Conservation (phyloP, 1,139 yeast species). For the Nematodospora anomalae region DNA sequence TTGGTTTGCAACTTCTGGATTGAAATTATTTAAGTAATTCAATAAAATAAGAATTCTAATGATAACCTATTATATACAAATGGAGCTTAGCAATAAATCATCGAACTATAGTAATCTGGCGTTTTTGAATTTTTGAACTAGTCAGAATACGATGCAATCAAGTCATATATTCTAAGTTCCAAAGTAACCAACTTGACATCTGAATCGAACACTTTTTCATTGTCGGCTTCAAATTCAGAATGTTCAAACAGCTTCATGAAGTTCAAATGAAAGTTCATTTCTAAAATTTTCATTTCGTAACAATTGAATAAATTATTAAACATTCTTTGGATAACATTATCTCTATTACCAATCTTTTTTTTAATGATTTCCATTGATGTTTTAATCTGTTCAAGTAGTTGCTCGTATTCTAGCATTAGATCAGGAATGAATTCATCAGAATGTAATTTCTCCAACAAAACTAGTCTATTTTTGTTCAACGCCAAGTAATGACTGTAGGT, state of each 20-base stretch:
- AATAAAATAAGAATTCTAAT: too few species aligned
- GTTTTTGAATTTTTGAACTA: too few species aligned
- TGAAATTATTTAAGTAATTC: slow-evolving; percentile 4
- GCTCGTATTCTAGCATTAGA: background rate
- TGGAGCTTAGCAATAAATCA: too few species aligned
- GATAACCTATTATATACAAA: too few species aligned
- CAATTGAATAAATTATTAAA: background rate
- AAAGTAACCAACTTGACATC: slow-evolving; percentile 2
- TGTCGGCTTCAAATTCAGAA: background rate
- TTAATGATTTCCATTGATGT: background rate
- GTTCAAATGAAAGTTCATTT: background rate
- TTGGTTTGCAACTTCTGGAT: slow-evolving; percentile 19
- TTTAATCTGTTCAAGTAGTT: background rate
- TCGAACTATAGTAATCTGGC: too few species aligned
- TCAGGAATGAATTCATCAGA: background rate
- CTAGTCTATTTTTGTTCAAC: background rate
- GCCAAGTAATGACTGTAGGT: background rate
- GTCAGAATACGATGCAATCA: background rate
- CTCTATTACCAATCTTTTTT: background rate
- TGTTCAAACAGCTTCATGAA: background rate
- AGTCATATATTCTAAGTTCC: background rate
- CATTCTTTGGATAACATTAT: background rate
- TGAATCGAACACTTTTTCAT: slow-evolving; percentile 1
- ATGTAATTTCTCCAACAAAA: background rate
- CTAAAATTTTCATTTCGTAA: slow-evolving; percentile 1